Conservation (phyloP, 2,329 filamentous ascomycete genomes). For the Paracorniculantispora psalliotae region DNA sequence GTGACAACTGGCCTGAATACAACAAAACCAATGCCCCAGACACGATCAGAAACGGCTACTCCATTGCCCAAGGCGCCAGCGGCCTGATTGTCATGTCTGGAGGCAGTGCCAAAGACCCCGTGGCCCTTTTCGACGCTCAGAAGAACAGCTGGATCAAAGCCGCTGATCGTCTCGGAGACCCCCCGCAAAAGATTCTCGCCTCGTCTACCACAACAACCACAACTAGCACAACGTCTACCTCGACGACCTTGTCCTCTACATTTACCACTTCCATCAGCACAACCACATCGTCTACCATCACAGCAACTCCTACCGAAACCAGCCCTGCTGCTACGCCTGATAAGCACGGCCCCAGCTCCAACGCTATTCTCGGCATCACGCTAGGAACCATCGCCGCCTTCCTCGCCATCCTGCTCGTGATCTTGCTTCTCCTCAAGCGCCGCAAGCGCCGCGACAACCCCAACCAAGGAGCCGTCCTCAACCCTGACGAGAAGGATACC, state of each 20-base stretch:
- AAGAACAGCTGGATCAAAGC: conserved; percentile 76
- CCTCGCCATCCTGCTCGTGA: conserved; percentile 61
- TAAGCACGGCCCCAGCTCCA: conserved; percentile 33
- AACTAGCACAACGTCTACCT: conserved; percentile 17
- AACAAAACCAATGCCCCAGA: conserved; percentile 67
- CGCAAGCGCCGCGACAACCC: conserved; percentile 41
- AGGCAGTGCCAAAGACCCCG: conserved; percentile 59
- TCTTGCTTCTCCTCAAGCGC: conserved; percentile 62
- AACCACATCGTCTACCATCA: conserved; percentile 14
- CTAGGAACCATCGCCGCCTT: conserved; percentile 77
- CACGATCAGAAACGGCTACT: conserved; percentile 60
- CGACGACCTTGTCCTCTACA: conserved; percentile 21
- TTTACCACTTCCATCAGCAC: conserved; percentile 23
- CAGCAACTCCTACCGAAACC: conserved; percentile 18
- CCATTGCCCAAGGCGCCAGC: conserved; percentile 61
- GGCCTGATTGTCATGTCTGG: conserved; percentile 75
- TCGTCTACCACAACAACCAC: conserved; percentile 23
- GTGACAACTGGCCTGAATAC: conserved; percentile 70
- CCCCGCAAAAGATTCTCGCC: conserved; percentile 36
- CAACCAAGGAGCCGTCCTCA: conserved; percentile 38
- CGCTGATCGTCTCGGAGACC: conserved; percentile 53
- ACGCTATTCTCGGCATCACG: conserved; percentile 71
- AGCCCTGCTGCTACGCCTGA: conserved; percentile 25
- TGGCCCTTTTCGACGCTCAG: conserved; percentile 73
- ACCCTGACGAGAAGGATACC: conserved; percentile 54